Evolutionary conservation across 1,284 basidiomycete genomes (phyloP), one percentile per base, ranked within the genome.

Genomic region (Ustilago tritici): DNA sequence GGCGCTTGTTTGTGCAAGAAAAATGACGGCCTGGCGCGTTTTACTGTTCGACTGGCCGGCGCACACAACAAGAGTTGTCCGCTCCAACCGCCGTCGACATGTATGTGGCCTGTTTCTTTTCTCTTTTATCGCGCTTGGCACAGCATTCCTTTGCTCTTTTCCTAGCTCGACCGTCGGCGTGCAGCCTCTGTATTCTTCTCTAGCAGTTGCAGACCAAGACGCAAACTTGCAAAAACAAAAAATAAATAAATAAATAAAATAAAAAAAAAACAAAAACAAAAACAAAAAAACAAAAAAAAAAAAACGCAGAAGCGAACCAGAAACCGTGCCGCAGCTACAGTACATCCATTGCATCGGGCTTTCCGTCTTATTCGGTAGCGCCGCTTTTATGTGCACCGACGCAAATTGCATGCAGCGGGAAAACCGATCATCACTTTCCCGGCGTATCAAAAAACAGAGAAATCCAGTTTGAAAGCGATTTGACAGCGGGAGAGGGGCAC

Each of bases 21-120:
- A 49, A 49, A 40, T 52, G 58, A 60, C 49, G 46, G 58, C 49
- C 52, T 40, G 47, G 58, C 57, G 34, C 38, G 15, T n/a, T n/a
- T 40, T 43, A 31, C 55, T n/a, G 55, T 40, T 17, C 12, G 40
- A 15, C 14, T 41, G 40, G 6, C 40, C 14, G 7, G 14, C 1
- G 6, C 40, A 17, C 40, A 7, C 40, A 4, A 41, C 14, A 49
- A 8, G 28, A 14, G 8, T 49, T 28, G 47, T 17, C 47, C 47
- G 47, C 19, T 49, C 47, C 47, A 31, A 31, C 47, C 23, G 47
- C 47, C 14, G 47, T 49, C 47, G 47, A 49, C 47, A 49, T 31
- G 47, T 49, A 49, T 49, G 47, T 49, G 47, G 23, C 47, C 23
- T 49, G 43, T 31, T 17, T 9, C 14, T 49, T 23, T n/a, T 19